Base-by-base conservation (phyloP, 192 early-diverging fungal species). In the Gaertneriomyces sp. region DNA sequence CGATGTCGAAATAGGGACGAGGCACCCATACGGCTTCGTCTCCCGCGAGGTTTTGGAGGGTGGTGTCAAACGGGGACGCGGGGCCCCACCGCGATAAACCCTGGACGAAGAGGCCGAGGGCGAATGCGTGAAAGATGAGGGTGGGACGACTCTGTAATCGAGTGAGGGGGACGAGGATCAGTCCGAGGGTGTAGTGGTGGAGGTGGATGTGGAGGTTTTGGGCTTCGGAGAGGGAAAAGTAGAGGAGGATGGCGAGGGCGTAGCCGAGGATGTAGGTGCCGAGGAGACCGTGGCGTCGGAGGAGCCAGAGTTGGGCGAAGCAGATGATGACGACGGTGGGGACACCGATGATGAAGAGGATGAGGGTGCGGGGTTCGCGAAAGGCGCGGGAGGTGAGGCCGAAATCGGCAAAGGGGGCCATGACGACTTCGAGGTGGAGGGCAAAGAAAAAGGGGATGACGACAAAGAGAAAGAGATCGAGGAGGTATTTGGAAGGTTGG, bases 1-100 rank as follows among this genome's bases (percentile, higher is more conserved):
- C 8, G 46, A 69, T 54, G 46, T 50, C 51, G 19, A 69, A 62
- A 0, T 38, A 33, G 0, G 67, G 67, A 5, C 67, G 59, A 9
- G 67, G 67, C 5, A 62, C 45, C 11, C 50, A 53, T 9, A 55
- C 51, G 6, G 25, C 19, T 42, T 68, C 66, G 42, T 69, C 60
- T 39, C 67, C 67, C 40, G 17, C 38, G 11, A 38, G 16, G 52
- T 69, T 69, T 61, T 76, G 65, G 47, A 76, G 60, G 1, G 65
- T n/a, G 5, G 74, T 76, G 59, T 71, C 74, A 43, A 76, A 72
- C 0, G 74, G 74, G 0, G 60, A 63, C 4, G 69, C 74, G 16
- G 68, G 63, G 7, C 74, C 74, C 60, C 59, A 76, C 20, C 71
- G 60, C 6, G 66, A 39, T 1, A 76, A 50, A 9, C 74, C 74